Evolutionary conservation across 2,329 filamentous ascomycete species (phyloP), one percentile per base, ranked within the genome.

Genomic region (Annulohypoxylon truncatum): DNA sequence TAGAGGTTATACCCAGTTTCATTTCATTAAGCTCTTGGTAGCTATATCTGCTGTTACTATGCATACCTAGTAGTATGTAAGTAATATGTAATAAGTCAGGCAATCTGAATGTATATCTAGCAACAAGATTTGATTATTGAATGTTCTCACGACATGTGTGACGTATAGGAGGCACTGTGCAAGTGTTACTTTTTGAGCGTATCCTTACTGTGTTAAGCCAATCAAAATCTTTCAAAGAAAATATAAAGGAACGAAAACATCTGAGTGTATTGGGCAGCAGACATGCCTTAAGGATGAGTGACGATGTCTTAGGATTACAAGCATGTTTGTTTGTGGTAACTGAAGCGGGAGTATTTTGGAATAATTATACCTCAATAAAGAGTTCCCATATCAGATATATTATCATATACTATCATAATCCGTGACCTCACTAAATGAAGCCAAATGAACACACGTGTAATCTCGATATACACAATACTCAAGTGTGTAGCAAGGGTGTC

Each of bases 401-500:
- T 6, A 55, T n/a, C 20, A 50, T 44, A 44, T 55, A 7, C 9
- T 44, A 54, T 55, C 46, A 44, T 56, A 28, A 57, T 13, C 18
- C 38, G 48, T 63, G 12, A 29, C 26, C 10, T 60, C 54, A 29
- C 52, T 1, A 29, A 20, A 60, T 15, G 24, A 24, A 20, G 28
- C 5, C 31, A 26, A 26, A 22, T 24, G 20, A 22, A 44, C n/a
- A 24, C 13, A 54, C 24, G 28, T 20, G 15, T 51, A 47, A 31
- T 31, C 18, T 44, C 20, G 12, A 28, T 12, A 15, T 29, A 57
- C 31, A 44, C 22, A 29, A 13, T 40, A 15, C 35, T 69, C 44
- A 72, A 15, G 51, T 48, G 28, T 59, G 55, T 50, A 78, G 48
- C 60, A 81, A 64, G 4, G 79, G 77, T 42, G 68, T 64, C 51